Evolutionary conservation across 257 asterid species (phyloP).

Genomic region (Mitragyna speciosa): DNA sequence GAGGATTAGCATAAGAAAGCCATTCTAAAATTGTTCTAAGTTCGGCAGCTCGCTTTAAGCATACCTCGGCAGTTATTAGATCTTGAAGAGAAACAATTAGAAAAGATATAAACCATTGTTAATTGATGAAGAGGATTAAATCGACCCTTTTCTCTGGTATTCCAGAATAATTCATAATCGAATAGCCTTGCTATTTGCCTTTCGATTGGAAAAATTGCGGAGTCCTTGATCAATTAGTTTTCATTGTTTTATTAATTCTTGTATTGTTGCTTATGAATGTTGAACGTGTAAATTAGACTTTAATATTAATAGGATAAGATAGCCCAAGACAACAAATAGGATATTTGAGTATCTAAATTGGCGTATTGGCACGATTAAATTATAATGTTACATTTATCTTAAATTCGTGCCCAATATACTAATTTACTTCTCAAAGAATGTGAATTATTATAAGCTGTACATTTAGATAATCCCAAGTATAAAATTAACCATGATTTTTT

Average conservation of each 20-base stretch:
- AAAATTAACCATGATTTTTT: not conserved
- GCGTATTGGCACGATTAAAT: too few species aligned
- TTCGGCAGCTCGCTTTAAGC: not conserved
- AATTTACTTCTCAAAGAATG: not conserved
- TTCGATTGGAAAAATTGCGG: not conserved
- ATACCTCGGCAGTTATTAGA: not conserved
- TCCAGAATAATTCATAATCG: too few species aligned
- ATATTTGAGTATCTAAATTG: too few species aligned
- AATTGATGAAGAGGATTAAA: not conserved
- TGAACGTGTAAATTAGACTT: not conserved
- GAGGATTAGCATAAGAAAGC: not conserved
- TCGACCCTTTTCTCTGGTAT: not conserved
- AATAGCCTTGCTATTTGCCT: not conserved
- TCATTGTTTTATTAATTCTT: not conserved
- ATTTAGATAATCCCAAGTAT: not conserved
- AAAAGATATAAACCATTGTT: not conserved
- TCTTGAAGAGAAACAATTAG: not conserved
- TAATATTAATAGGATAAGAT: not conserved
- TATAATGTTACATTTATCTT: too few species aligned
- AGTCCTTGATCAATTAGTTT: not conserved
- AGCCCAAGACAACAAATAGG: not conserved
- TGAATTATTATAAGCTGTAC: not conserved
- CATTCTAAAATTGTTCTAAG: not conserved
- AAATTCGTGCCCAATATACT: too few species aligned
- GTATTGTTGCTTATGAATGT: not conserved